phyloP scores from a whole-genome alignment of 2,329 filamentous ascomycete species.

The Mariannaea elegans region DNA sequence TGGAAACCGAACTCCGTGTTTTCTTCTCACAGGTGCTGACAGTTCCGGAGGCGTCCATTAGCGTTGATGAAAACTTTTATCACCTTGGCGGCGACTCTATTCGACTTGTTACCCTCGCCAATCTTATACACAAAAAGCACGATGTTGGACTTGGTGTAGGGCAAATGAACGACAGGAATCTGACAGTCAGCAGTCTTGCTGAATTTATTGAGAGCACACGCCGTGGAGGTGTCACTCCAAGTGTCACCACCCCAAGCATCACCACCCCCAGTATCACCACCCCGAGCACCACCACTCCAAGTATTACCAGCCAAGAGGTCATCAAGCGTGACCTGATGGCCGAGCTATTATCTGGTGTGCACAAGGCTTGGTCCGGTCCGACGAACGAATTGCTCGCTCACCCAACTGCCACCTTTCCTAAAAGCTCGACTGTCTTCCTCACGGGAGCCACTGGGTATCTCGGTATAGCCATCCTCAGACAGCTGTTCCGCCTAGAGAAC shows the following conservation, averaged over 20 bases:
- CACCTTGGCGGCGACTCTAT: conserved; percentile 17
- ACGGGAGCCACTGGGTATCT: conserved; percentile 23
- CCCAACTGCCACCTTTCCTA: not conserved
- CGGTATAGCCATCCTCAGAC: conserved; percentile 8
- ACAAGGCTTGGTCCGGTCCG: not conserved
- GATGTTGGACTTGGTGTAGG: not conserved
- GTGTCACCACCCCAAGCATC: too few relatives aligned
- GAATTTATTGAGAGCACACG: not conserved
- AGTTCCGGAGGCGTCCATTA: conserved; percentile 41
- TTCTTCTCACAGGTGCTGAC: conserved; percentile 43
- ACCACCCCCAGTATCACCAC: too few relatives aligned
- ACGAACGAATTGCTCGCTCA: not conserved
- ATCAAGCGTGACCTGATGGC: not conserved
- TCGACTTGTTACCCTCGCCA: not conserved
- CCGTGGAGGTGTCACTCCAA: too few relatives aligned
- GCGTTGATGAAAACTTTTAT: conserved; percentile 3
- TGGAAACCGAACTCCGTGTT: conserved; percentile 29
- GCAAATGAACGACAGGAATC: not conserved
- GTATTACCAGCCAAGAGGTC: not conserved
- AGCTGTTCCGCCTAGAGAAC: conserved; percentile 32
- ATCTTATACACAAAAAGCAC: not conserved
- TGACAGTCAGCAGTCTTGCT: not conserved
- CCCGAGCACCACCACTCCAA: too few relatives aligned
- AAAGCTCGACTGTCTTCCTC: conserved; percentile 11
- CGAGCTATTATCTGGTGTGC: not conserved